Percentiles rank a stretch among this genome's conserved stretches.
Evolutionary conservation across 2,329 filamentous ascomycete species (phyloP).

Genomic region (Pseudocercospora fijiensis): DNA sequence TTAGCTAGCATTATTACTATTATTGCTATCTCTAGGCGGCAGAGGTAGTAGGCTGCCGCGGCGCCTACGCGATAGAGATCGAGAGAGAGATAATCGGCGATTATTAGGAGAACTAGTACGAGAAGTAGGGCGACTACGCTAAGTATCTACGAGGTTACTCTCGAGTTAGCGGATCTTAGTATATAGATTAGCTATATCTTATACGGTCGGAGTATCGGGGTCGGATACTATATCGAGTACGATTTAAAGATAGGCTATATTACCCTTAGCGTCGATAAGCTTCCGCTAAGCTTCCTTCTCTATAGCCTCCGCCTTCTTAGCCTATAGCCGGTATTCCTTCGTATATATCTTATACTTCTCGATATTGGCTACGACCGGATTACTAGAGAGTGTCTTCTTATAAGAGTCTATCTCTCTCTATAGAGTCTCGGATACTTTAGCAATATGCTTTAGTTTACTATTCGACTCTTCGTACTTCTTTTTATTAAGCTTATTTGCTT

Average conservation of each 20-base stretch:
- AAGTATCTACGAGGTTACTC: background rate
- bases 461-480: background rate
- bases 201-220: too few species aligned
- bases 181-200: background rate
- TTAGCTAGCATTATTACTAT: background rate
- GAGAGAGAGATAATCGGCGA: too few species aligned
- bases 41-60: background rate
- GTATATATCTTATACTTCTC: background rate
- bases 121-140: too few species aligned
- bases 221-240: too few species aligned
- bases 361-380: background rate
- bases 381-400: background rate
- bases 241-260: background rate
- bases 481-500: background rate
- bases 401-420: background rate
- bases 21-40: background rate
- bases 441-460: background rate
- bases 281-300: too few species aligned
- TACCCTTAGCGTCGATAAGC: background rate
- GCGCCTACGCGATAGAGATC: too few species aligned
- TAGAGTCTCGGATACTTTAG: too few species aligned
- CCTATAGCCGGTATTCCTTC: background rate
- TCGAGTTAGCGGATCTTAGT: background rate
- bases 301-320: background rate
- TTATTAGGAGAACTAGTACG: too few species aligned